Conservation (phyloP, 306 rosid species). For the Cicer bijugum region DNA sequence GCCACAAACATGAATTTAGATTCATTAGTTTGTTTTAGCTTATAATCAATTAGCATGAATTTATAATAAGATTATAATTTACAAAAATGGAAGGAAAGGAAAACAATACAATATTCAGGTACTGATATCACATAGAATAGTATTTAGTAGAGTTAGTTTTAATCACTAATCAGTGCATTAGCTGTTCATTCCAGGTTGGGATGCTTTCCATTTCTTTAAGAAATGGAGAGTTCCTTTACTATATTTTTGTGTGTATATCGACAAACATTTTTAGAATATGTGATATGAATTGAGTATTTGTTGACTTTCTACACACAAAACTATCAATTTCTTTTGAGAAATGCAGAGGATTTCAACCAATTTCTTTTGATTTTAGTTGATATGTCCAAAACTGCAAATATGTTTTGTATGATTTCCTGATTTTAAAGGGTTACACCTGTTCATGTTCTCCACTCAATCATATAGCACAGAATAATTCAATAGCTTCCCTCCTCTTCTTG, state of each 20-base stretch:
- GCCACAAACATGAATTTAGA: slow-evolving; percentile 43
- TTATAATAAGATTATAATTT: background rate
- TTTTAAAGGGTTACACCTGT: background rate
- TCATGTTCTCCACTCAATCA: background rate
- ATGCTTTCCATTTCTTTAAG: no score
- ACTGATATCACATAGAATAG: no score
- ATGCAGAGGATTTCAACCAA: no score
- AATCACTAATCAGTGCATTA: background rate
- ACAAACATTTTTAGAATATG: no score
- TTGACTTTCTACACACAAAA: no score
- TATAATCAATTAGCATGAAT: slow-evolving; percentile 19
- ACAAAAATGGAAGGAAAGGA: background rate
- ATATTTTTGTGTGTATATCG: no score
- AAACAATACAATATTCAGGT: background rate
- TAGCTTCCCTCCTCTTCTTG: background rate
- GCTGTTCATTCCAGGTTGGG: background rate
- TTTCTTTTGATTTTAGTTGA: background rate
- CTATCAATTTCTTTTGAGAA: no score
- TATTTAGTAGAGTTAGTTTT: slow-evolving; percentile 18
- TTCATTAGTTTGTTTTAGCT: slow-evolving; percentile 27
- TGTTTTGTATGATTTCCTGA: slow-evolving; percentile 6
- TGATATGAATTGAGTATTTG: no score
- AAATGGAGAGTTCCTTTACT: no score
- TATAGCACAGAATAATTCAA: background rate
- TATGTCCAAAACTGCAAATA: slow-evolving; percentile 21